These are phyloP conservation scores for Allodekkera sacchari DNA, from an alignment of 805 yeast species.

Conservation along the genomic window DNA sequence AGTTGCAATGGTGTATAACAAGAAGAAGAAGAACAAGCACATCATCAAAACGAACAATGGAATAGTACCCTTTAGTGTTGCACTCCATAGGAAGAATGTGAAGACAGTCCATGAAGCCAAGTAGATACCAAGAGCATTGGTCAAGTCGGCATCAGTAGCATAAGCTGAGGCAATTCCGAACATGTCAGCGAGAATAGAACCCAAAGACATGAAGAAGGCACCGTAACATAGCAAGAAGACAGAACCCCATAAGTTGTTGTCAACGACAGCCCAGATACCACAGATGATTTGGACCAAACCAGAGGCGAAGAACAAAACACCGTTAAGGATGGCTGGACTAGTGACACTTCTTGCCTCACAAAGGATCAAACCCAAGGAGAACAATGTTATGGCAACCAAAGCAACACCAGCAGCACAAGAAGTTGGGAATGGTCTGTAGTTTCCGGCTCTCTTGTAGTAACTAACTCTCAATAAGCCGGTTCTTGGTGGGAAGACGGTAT, in stretches of 20 bases:
- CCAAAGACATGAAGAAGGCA: slow-evolving; percentile 40
- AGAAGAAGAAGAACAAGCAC: slow-evolving; percentile 32
- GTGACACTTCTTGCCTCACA: slow-evolving; percentile 36
- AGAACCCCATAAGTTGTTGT: slow-evolving; percentile 41
- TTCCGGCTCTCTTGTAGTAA: slow-evolving; percentile 32
- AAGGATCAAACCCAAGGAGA: slow-evolving; percentile 36
- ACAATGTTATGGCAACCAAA: slow-evolving; percentile 37
- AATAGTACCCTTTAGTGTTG: slow-evolving; percentile 36
- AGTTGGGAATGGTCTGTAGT: slow-evolving; percentile 36
- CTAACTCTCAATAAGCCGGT: slow-evolving; percentile 33
- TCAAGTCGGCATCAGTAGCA: slow-evolving; percentile 23
- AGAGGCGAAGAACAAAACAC: slow-evolving; percentile 37
- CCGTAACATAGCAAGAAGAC: slow-evolving; percentile 39
- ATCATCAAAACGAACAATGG: slow-evolving; percentile 29
- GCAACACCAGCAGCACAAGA: slow-evolving; percentile 44
- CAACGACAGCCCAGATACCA: slow-evolving; percentile 43
- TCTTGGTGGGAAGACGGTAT: slow-evolving; percentile 30
- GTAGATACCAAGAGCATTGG: slow-evolving; percentile 37
- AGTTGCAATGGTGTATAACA: slow-evolving; percentile 31
- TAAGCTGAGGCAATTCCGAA: slow-evolving; percentile 37
- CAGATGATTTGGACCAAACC: slow-evolving; percentile 40
- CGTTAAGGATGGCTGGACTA: slow-evolving; percentile 33
- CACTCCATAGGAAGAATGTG: slow-evolving; percentile 33
- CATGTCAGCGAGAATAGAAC: slow-evolving; percentile 31
- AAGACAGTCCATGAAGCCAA: slow-evolving; percentile 41